These are phyloP conservation scores for Ulvella scutata DNA, from an alignment of 139 green algal genomes.

Conservation along the genomic window DNA sequence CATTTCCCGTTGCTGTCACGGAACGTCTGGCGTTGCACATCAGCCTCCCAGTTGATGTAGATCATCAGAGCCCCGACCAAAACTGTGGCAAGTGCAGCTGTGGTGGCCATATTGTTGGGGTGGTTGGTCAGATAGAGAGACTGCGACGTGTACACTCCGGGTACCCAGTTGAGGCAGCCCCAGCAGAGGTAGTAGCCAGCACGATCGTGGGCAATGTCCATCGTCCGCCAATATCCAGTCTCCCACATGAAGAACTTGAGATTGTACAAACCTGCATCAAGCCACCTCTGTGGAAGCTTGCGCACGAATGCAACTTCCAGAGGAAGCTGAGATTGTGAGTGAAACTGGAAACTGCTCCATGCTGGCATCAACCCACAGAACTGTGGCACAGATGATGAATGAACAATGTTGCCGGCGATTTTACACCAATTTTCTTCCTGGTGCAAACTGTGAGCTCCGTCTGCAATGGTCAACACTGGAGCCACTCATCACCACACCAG, in stretches of 20 bases:
- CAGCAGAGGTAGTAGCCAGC: slow-evolving; percentile 68
- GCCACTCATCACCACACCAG: too few relatives aligned
- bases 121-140: slow-evolving; percentile 44
- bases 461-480: too few relatives aligned
- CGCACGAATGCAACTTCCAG: too few relatives aligned
- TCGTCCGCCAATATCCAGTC: slow-evolving; percentile 53
- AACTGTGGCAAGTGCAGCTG: slow-evolving; percentile 11
- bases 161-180: slow-evolving; percentile 61
- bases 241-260: slow-evolving; percentile 40
- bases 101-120: slow-evolving; percentile 16
- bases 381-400: too few relatives aligned
- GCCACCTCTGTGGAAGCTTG: too few relatives aligned
- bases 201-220: slow-evolving; percentile 71
- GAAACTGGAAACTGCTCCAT: too few relatives aligned
- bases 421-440: not conserved
- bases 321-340: too few relatives aligned
- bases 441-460: too few relatives aligned
- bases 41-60: slow-evolving; percentile 60
- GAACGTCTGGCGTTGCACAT: slow-evolving; percentile 39
- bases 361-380: too few relatives aligned
- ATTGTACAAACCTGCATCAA: not conserved
- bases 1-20: not conserved
- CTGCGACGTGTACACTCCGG: slow-evolving; percentile 54
- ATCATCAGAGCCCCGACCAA: slow-evolving; percentile 27
- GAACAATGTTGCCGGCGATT: too few relatives aligned